Evolutionary conservation across 1,139 yeast species (phyloP), one percentile per base, ranked within the genome.

Genomic region (Entelexis paramagnoliae): DNA sequence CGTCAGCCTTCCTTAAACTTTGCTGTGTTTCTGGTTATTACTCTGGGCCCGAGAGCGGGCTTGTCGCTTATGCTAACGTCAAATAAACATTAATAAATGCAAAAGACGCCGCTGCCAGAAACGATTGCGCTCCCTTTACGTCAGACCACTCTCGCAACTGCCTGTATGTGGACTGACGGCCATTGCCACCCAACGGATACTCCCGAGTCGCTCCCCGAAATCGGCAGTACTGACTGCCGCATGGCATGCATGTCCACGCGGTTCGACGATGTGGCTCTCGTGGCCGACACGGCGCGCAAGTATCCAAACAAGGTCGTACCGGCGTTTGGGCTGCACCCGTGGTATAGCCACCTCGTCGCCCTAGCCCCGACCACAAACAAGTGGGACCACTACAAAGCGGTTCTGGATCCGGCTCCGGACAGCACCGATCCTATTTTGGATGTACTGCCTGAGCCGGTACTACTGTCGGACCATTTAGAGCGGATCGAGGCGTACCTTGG

Each of bases 261-360:
- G 45, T 59, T 65, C 17, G 63, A 60, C 29, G 75, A 71, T 51
- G 61, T 68, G 22, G 64, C 59, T 10, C 49, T 58, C n/a, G 74
- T 72, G 8, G 62, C 58, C 10, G 54, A 59, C 20, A 57, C 64
- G 19, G 66, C 67, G 13, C 48, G 46, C 1, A 29, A 46, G 22
- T 36, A 16, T 38, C 66, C 71, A 9, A 65, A 62, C 2, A 64
- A 64, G 29, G 66, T 83, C 1, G 66, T 74, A 0, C 82, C 91
- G 0, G 79, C 81, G 50, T 81, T 80, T 64, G 98, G 97, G 0
- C 72, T 86, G 4, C 97, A 91, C 65, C 97, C 97, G 0, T 89
- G 96, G 96, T 87, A 77, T 62, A 68, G 79, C 2, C 95, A 89
- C 65, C 60, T 81, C 30, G 81, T 79, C 57, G 69, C 77, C 10